phyloP scores from a whole-genome alignment of 2,329 filamentous ascomycete species.

The Spiromastix sp. region DNA sequence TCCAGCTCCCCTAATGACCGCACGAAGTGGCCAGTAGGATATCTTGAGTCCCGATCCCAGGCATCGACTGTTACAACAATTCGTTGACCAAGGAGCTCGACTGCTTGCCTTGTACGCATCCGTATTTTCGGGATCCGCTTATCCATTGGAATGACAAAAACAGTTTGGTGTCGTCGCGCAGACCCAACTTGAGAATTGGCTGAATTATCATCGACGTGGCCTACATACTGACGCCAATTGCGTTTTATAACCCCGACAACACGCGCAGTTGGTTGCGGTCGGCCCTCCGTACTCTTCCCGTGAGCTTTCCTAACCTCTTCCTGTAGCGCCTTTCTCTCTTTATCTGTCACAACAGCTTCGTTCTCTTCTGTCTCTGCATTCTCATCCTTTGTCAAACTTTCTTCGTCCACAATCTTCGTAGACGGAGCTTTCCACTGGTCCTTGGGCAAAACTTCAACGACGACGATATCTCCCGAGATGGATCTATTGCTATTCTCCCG shows the following conservation, averaged over 20 bases:
- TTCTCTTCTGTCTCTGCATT: slow-evolving; percentile 74
- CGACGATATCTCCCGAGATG: slow-evolving; percentile 83
- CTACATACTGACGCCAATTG: slow-evolving; percentile 97
- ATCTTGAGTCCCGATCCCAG: slow-evolving; percentile 88
- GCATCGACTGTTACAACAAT: slow-evolving; percentile 88
- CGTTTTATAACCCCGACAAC: slow-evolving; percentile 89
- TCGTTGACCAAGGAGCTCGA: slow-evolving; percentile 80
- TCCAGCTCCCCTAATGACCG: slow-evolving; percentile 87
- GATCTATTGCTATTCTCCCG: slow-evolving; percentile 94
- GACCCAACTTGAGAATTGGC: slow-evolving; percentile 63
- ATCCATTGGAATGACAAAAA: slow-evolving; percentile 96
- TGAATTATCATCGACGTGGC: slow-evolving; percentile 82
- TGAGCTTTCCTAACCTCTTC: slow-evolving; percentile 86
- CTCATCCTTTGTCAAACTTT: slow-evolving; percentile 82
- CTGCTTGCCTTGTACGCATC: slow-evolving; percentile 80
- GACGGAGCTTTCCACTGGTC: slow-evolving; percentile 97
- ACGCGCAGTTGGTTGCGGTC: slow-evolving; percentile 78
- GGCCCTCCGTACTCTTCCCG: slow-evolving; percentile 61
- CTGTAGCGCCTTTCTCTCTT: slow-evolving; percentile 75
- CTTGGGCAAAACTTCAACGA: slow-evolving; percentile 83
- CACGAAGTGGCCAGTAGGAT: slow-evolving; percentile 88
- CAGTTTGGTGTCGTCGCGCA: slow-evolving; percentile 76
- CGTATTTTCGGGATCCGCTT: slow-evolving; percentile 95
- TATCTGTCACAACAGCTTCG: slow-evolving; percentile 73
- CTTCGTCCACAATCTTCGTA: slow-evolving; percentile 91